Evolutionary conservation across 139 green algal species (phyloP), one percentile per base, ranked within the genome.

Genomic region (Pleodorina starrii): DNA sequence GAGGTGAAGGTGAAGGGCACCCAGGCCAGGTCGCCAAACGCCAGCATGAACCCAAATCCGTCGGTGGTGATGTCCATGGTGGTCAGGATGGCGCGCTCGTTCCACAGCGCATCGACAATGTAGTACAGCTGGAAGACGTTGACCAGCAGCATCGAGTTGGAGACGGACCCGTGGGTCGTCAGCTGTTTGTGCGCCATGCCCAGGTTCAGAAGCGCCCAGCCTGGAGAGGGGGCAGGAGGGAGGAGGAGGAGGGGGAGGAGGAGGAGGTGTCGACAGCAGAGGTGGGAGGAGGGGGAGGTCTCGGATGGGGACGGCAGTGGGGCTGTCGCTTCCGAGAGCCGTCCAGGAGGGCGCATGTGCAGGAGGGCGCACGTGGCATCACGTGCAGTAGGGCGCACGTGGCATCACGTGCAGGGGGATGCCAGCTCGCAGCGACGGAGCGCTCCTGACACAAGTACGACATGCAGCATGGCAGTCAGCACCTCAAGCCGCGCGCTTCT

Each of bases 1-100:
- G 98, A 90, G 51, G 94, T 95, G 94, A 99, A 99, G 16, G 95
- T 98, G 95, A 99, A 99, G 32, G 98, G 98, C 88, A 99, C 97
- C 97, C 96, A 99, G 3, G 96, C 93, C 14, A 99, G 92, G 92
- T 99, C 97, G 0, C 98, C 98, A 91, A 99, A 99, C 0, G 93
- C 95, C 59, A 99, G 95, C 98, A 99, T 99, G 94, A 99, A 99
- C 50, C 98, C 98, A 95, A 99, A 99, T 40, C 97, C 97, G 89
- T 99, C 98, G 1, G 94, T 97, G 51, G 97, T 99, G 91, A 99
- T 99, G 94, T 99, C 98, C 98, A 99, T 99, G 60, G 97, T 99
- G 27, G 96, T 98, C 40, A 99, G 91, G 73, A 99, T 99, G 74
- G 96, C 90, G 46, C 42, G 75, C 93, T 99, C 97, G 85, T 95